Conservation (phyloP, 2,329 filamentous ascomycete species). For the Pseudogymnoascus sp. region DNA sequence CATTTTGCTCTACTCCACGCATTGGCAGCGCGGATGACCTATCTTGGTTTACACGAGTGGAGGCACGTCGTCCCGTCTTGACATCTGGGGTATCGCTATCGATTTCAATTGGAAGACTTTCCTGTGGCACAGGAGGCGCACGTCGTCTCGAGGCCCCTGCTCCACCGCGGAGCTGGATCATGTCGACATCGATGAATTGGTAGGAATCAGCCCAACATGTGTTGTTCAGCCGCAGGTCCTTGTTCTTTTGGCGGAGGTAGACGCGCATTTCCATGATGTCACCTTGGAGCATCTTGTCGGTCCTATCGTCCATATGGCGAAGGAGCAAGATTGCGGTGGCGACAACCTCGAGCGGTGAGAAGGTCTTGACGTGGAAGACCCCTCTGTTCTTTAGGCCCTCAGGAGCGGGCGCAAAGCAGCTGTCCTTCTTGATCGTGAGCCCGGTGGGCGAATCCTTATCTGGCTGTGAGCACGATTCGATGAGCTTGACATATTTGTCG, state of each 20-base stretch:
- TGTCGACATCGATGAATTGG: slow-evolving; percentile 23
- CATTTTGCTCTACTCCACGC: not conserved
- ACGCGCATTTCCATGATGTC: slow-evolving; percentile 29
- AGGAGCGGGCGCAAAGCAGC: slow-evolving; percentile 25
- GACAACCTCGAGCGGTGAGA: slow-evolving; percentile 30
- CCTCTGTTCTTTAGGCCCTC: slow-evolving; percentile 20
- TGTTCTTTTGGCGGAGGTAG: slow-evolving; percentile 25
- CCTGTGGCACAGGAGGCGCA: not conserved
- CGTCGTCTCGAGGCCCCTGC: not conserved
- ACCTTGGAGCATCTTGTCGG: slow-evolving; percentile 24
- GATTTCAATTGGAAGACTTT: not conserved
- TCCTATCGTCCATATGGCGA: slow-evolving; percentile 24
- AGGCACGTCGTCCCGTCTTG: not conserved
- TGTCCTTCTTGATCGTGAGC: slow-evolving; percentile 21
- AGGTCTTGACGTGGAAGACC: slow-evolving; percentile 27
- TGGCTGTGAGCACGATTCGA: slow-evolving; percentile 24
- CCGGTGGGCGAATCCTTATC: slow-evolving; percentile 11
- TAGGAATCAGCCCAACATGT: slow-evolving; percentile 28
- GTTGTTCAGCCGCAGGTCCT: slow-evolving; percentile 29
- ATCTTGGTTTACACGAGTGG: not conserved
- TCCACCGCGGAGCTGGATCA: slow-evolving; percentile 8
- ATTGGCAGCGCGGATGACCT: not conserved
- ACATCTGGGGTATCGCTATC: not conserved
- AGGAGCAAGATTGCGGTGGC: slow-evolving; percentile 28
- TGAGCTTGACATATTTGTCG: slow-evolving; percentile 26